Conservation (phyloP, 371 early-diverging fungal species). For the Mucor indicus region DNA sequence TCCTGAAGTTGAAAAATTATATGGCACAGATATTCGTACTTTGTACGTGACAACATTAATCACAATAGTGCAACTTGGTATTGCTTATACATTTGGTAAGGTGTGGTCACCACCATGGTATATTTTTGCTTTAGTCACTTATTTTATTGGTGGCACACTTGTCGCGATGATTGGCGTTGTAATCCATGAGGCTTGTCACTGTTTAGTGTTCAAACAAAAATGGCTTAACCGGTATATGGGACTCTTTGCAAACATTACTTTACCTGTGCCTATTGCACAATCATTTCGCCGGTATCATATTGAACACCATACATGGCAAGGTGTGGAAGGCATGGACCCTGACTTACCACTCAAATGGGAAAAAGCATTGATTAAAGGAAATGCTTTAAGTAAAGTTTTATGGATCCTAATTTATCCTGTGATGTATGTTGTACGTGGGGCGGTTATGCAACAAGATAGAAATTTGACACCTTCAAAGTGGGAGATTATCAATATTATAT, state of each 20-base stretch:
- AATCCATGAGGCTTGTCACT: slow-evolving; percentile 94
- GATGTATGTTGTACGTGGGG: slow-evolving; percentile 89
- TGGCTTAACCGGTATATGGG: slow-evolving; percentile 81
- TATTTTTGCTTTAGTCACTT: slow-evolving; percentile 62
- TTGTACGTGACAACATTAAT: slow-evolving; percentile 65
- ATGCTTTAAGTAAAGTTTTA: slow-evolving; percentile 69
- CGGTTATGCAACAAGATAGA: slow-evolving; percentile 62
- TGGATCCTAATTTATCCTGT: slow-evolving; percentile 87
- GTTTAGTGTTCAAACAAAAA: slow-evolving; percentile 66
- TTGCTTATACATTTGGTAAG: slow-evolving; percentile 80
- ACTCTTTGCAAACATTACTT: slow-evolving; percentile 80
- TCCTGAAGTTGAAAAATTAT: slow-evolving; percentile 87
- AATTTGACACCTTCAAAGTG: slow-evolving; percentile 68
- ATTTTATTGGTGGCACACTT: slow-evolving; percentile 82
- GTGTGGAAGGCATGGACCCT: slow-evolving; percentile 92
- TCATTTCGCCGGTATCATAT: slow-evolving; percentile 94
- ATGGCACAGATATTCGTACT: slow-evolving; percentile 82
- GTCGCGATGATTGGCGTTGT: slow-evolving; percentile 75
- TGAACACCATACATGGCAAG: slow-evolving; percentile 96
- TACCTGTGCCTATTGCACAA: slow-evolving; percentile 79
- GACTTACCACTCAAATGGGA: slow-evolving; percentile 94
- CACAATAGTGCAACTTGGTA: slow-evolving; percentile 69
- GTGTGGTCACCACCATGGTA: slow-evolving; percentile 56
- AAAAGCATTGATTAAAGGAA: slow-evolving; percentile 73
- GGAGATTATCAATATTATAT: slow-evolving; percentile 81